These are phyloP conservation scores for Penicillium sp. DNA, from an alignment of 2,329 filamentous ascomycete species.

Conservation along the genomic window DNA sequence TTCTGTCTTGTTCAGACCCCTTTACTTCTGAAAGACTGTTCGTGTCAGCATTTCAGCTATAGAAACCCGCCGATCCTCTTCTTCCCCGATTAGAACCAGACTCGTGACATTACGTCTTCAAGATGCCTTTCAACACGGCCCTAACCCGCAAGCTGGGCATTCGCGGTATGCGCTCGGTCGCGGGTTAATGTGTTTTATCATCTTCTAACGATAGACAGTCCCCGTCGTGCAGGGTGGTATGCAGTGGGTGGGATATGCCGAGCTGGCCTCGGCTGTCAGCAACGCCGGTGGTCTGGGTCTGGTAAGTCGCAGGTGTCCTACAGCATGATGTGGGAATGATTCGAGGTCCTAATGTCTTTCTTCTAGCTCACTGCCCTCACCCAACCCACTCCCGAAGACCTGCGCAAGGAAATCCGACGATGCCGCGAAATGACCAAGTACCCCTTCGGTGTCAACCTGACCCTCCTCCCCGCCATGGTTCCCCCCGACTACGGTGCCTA, in stretches of 20 bases:
- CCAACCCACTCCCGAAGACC: slow-evolving; percentile 87
- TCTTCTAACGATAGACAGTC: slow-evolving; percentile 39
- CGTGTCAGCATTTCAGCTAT: slow-evolving; percentile 6
- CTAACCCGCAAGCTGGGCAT: slow-evolving; percentile 67
- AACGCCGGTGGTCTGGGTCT: slow-evolving; percentile 61
- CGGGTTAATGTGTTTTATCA: neutral
- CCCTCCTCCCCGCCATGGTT: slow-evolving; percentile 84
- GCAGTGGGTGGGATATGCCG: slow-evolving; percentile 63
- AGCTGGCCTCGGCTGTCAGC: slow-evolving; percentile 60
- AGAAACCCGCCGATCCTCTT: slow-evolving; percentile 10
- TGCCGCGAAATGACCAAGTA: slow-evolving; percentile 72
- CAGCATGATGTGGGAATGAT: neutral
- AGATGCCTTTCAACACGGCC: slow-evolving; percentile 69
- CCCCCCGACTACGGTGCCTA: slow-evolving; percentile 93
- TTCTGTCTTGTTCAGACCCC: neutral
- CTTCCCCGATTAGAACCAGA: slow-evolving; percentile 16
- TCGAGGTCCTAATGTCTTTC: neutral
- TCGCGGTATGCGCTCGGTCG: slow-evolving; percentile 39
- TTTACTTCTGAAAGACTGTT: neutral
- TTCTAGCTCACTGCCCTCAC: slow-evolving; percentile 68
- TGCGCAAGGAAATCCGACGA: slow-evolving; percentile 89
- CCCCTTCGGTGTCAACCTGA: slow-evolving; percentile 90
- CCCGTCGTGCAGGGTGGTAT: slow-evolving; percentile 60
- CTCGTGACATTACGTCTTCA: slow-evolving; percentile 9
- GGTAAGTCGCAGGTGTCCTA: slow-evolving; percentile 40